Percentiles rank a stretch among this genome's conserved stretches.
Conservation (phyloP, 352 stramenopile genomes). For the Phytophthora parvispora region DNA sequence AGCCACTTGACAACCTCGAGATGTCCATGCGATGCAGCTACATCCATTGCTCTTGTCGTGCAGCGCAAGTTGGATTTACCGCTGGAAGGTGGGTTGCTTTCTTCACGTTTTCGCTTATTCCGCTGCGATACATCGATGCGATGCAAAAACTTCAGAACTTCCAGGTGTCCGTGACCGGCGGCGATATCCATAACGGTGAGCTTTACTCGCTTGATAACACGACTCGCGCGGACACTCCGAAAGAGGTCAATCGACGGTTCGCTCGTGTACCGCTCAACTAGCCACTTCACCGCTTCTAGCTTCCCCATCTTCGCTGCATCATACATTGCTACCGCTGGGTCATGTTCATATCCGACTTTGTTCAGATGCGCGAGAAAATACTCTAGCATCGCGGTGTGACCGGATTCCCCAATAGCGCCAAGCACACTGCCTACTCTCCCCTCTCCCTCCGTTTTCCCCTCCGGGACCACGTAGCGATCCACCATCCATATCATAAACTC, state of each 20-base stretch:
- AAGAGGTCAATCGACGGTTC: not conserved
- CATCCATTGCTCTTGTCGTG: not conserved
- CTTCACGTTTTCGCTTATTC: not conserved
- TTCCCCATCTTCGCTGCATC: not conserved
- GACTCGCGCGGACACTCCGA: not conserved
- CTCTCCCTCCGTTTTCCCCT: not conserved
- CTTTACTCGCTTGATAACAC: not conserved
- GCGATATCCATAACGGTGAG: not conserved
- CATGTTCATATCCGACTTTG: not conserved
- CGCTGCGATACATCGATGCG: not conserved
- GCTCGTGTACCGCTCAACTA: not conserved
- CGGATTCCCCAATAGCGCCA: not conserved
- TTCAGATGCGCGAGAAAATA: not conserved
- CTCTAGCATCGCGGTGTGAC: not conserved
- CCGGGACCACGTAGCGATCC: not conserved
- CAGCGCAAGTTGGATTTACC: not conserved
- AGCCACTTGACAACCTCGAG: slow-evolving; percentile 2
- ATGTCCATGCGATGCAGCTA: not conserved
- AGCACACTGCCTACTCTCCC: not conserved
- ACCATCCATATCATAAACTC: not conserved
- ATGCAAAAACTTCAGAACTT: not conserved
- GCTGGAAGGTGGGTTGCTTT: not conserved
- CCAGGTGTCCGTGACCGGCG: not conserved
- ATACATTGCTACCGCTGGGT: not conserved
- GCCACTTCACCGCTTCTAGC: not conserved